phyloP scores from a whole-genome alignment of 352 stramenopile genomes.

The Pythium brachiatum region DNA sequence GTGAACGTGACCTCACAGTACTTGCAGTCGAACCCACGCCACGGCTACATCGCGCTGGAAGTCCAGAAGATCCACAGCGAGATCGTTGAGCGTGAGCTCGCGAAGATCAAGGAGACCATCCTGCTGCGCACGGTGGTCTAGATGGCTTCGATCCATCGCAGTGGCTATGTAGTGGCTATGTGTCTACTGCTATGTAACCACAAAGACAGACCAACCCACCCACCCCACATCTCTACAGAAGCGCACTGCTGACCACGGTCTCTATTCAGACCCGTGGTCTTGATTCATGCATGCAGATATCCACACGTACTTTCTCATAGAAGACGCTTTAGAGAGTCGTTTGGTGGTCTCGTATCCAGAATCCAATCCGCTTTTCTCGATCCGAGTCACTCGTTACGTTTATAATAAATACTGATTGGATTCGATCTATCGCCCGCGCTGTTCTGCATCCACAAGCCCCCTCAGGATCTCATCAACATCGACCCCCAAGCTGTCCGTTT shows the following conservation, averaged over 20 bases:
- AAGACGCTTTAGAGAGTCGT: neutral
- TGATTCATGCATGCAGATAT: neutral
- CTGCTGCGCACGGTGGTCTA: constrained; percentile 80
- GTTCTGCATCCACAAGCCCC: neutral
- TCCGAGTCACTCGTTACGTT: neutral
- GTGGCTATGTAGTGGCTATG: neutral
- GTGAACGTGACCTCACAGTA: constrained; percentile 88
- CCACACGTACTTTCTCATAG: neutral
- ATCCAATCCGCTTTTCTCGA: constrained; percentile 26
- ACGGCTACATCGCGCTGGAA: constrained; percentile 82
- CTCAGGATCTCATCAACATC: constrained; percentile 19
- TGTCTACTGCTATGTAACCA: neutral
- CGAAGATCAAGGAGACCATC: constrained; percentile 87
- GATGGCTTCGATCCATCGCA: neutral
- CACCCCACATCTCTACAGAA: neutral
- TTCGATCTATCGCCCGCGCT: neutral
- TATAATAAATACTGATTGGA: neutral
- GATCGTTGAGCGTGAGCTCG: constrained; percentile 74
- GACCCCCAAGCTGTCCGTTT: constrained; percentile 11
- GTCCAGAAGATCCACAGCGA: constrained; percentile 81
- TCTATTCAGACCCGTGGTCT: neutral
- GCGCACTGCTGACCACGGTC: constrained; percentile 19
- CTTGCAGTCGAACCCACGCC: constrained; percentile 73
- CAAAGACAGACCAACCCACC: neutral
- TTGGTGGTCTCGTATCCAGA: constrained; percentile 17